phyloP scores from a whole-genome alignment of 768 basidiomycete species.

The Kwoniella dendrophila region DNA sequence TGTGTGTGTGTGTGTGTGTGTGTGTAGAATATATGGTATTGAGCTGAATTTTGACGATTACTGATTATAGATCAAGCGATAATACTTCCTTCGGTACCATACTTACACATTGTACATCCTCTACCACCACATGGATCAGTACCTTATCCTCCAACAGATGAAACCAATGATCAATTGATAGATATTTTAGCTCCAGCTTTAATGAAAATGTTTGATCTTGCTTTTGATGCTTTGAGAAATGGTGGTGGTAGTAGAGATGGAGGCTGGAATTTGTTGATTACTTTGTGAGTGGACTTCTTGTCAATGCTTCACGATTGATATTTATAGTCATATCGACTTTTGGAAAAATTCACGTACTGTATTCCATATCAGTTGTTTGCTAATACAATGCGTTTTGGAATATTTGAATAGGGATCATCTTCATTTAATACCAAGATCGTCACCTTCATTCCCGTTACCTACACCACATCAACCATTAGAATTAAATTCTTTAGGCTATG shows the following conservation, averaged over 20 bases:
- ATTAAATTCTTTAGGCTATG: slow-evolving; percentile 85
- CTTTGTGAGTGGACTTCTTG: slow-evolving; percentile 37
- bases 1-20: too few relatives aligned
- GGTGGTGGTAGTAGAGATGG: slow-evolving; percentile 39
- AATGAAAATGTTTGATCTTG: slow-evolving; percentile 49
- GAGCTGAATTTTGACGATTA: not conserved
- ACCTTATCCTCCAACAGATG: slow-evolving; percentile 36
- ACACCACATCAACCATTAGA: slow-evolving; percentile 58
- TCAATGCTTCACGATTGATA: not conserved
- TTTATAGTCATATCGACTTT: not conserved
- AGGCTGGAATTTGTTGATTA: slow-evolving; percentile 54
- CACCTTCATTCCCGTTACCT: slow-evolving; percentile 44
- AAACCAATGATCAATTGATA: slow-evolving; percentile 37
- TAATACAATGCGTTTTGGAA: not conserved
- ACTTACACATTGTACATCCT: slow-evolving; percentile 59
- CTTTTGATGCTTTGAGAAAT: slow-evolving; percentile 45
- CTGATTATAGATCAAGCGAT: slow-evolving; percentile 17
- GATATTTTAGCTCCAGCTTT: slow-evolving; percentile 46
- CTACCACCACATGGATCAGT: slow-evolving; percentile 32
- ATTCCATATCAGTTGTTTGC: too few relatives aligned
- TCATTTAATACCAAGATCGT: slow-evolving; percentile 76
- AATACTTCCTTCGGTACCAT: slow-evolving; percentile 65
- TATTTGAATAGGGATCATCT: slow-evolving; percentile 66
- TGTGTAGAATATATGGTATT: not conserved
- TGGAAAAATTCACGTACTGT: too few relatives aligned